phyloP scores from a whole-genome alignment of 2,329 filamentous ascomycete genomes.

The Colletotrichum tabaci region DNA sequence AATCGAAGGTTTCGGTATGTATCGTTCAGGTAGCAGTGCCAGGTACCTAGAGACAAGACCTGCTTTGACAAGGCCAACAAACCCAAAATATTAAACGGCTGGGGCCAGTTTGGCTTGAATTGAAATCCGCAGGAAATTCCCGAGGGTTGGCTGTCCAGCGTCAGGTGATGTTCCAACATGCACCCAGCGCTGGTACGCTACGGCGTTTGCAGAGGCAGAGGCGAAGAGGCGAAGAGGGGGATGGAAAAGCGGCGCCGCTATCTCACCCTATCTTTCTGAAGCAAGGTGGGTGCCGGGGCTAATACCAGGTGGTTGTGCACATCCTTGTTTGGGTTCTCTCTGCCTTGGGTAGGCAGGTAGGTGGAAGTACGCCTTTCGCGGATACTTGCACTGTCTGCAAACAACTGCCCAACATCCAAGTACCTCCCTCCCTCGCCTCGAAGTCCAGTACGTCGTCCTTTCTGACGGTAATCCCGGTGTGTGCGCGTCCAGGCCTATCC shows the following conservation, averaged over 20 bases:
- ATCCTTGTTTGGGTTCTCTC: slow-evolving; percentile 11
- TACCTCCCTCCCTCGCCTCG: slow-evolving; percentile 21
- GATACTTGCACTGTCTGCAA: slow-evolving; percentile 8
- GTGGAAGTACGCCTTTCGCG: slow-evolving; percentile 1
- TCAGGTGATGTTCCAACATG: slow-evolving; percentile 20
- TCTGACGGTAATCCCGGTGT: background rate
- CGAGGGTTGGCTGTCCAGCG: slow-evolving; percentile 23
- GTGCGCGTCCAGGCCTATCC: background rate
- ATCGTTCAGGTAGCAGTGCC: slow-evolving; percentile 14
- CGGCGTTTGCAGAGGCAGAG: background rate
- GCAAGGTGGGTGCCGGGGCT: slow-evolving; percentile 36
- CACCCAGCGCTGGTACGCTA: slow-evolving; percentile 8
- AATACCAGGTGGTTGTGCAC: slow-evolving; percentile 19
- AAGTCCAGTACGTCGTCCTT: slow-evolving; percentile 18
- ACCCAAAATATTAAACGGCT: slow-evolving; percentile 9
- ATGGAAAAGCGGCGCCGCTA: slow-evolving; percentile 15
- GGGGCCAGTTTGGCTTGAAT: slow-evolving; percentile 26
- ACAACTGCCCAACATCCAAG: background rate
- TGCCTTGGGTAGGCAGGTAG: too few species aligned
- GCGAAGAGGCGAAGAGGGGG: background rate
- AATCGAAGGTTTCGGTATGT: slow-evolving; percentile 30
- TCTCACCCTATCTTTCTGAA: slow-evolving; percentile 38
- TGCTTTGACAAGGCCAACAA: slow-evolving; percentile 11
- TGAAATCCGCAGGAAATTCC: slow-evolving; percentile 17
- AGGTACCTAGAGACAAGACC: background rate